These are phyloP conservation scores for Candida broadrunensis DNA, from an alignment of 805 yeast species.

Conservation along the genomic window DNA sequence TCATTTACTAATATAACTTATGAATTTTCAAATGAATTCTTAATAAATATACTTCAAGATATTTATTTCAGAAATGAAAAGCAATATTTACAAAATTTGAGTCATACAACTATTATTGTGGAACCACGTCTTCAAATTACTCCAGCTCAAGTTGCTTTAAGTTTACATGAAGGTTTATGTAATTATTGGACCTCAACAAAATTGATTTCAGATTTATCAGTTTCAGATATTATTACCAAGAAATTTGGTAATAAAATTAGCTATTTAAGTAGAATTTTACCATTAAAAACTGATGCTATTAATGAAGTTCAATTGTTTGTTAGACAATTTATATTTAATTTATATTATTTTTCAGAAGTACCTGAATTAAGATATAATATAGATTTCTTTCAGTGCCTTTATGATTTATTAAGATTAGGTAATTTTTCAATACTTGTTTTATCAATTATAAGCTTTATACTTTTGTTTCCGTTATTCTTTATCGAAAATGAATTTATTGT, in stretches of 20 bases:
- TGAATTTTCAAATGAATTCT: background rate
- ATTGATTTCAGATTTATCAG: background rate
- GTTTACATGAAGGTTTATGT: constrained; percentile 9
- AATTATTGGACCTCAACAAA: constrained; percentile 3
- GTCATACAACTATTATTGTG: constrained; percentile 15
- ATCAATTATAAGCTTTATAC: background rate
- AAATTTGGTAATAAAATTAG: background rate
- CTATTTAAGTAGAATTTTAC: background rate
- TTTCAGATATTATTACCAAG: constrained; percentile 1
- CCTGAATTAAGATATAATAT: constrained; percentile 7
- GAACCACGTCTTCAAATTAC: constrained; percentile 12
- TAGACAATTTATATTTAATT: constrained; percentile 7
- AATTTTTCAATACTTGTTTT: constrained; percentile 11
- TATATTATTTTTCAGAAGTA: constrained; percentile 14
- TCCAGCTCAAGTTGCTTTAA: constrained; percentile 2
- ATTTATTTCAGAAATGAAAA: constrained; percentile 18
- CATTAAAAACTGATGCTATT: background rate
- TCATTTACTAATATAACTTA: background rate
- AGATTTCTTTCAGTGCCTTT: constrained; percentile 5
- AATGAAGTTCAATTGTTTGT: constrained; percentile 3
- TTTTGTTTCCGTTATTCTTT: background rate
- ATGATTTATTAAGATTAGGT: constrained; percentile 5
- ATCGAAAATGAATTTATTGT: background rate
- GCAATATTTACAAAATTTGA: constrained; percentile 10
- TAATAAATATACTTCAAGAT: constrained; percentile 8